Percentiles rank a stretch among this genome's conserved stretches.
Conservation (phyloP, 345 rosid genomes). For the Kandelia obovata region DNA sequence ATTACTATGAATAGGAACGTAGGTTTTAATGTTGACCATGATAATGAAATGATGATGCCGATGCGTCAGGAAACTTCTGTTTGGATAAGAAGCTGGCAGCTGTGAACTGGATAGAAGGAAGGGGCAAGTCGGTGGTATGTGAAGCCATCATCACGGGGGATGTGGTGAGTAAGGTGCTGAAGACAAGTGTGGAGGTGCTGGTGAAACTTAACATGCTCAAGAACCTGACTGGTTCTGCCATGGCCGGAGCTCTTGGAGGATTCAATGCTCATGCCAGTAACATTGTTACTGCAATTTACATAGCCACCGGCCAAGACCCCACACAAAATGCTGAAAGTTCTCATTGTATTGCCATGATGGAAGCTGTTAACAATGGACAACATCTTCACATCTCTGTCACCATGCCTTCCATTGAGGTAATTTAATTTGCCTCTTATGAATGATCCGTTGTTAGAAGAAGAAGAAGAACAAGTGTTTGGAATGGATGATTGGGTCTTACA, state of each 20-base stretch:
- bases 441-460: too few species aligned
- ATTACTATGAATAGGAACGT: too few species aligned
- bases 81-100: constrained; percentile 37
- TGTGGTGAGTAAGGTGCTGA: constrained; percentile 36
- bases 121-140: constrained; percentile 43
- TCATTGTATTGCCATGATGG: constrained; percentile 50
- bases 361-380: constrained; percentile 38
- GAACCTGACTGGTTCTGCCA: constrained; percentile 45
- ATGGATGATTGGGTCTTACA: too few species aligned
- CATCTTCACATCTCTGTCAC: constrained; percentile 45
- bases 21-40: too few species aligned
- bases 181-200: constrained; percentile 32
- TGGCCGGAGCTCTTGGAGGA: constrained; percentile 51
- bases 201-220: constrained; percentile 47
- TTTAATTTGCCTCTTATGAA: background rate
- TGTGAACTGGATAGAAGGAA: constrained; percentile 42
- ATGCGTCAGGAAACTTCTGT: constrained; percentile 23
- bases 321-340: constrained; percentile 47
- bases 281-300: constrained; percentile 35
- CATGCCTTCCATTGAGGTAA: constrained; percentile 45
- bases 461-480: too few species aligned
- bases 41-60: too few species aligned
- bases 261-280: constrained; percentile 49
- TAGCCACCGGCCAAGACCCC: constrained; percentile 49
- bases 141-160: constrained; percentile 22